Base-by-base conservation (phyloP, 495 filamentous ascomycete genomes). In the Penicillium antarcticum region DNA sequence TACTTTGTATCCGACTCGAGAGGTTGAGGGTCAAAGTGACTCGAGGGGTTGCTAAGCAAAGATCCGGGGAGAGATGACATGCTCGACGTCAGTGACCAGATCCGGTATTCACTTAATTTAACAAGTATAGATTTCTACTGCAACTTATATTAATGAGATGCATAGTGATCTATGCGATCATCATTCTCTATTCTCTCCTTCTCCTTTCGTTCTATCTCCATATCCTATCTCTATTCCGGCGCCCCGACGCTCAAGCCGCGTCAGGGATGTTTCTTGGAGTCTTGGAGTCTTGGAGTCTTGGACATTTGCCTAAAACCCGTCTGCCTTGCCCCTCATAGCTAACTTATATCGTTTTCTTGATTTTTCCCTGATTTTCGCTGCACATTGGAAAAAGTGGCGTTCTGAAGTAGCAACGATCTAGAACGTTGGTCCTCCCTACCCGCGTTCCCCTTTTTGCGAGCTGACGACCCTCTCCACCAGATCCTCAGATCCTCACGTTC, bases 381-480 rank as follows among this genome's bases (percentile, higher is more conserved):
- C 23, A 38, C 16, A 48, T 24, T 42, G 44, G n/a, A 42, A 35
- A 26, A 26, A 42, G 14, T 38, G 21, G 45, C 8, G 26, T 9
- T 29, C 26, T 29, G 26, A 7, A 29, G 34, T 24, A 41, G 43
- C 24, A 29, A 51, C 38, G 39, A 45, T 43, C 38, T 43, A 38
- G 35, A 52, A 48, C 45, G 33, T 55, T 45, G 32, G 37, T 41
- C 35, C 41, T 45, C 47, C 26, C 41, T 40, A 56, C 59, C 55
- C 59, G 59, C 56, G 45, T 62, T 62, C 56, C 62, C 62, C 62
- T 58, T 65, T 65, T 65, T 53, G 47, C 52, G 37, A 55, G 58
- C 59, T 62, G 62, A 63, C 60, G 55, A 60, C 54, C 40, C 51
- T 53, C 62, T 60, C 53, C 56, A 56, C 51, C 51, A 49, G 42